Evolutionary conservation across 1,284 basidiomycete species (phyloP).

Genomic region (Ceratobasidium sp.): DNA sequence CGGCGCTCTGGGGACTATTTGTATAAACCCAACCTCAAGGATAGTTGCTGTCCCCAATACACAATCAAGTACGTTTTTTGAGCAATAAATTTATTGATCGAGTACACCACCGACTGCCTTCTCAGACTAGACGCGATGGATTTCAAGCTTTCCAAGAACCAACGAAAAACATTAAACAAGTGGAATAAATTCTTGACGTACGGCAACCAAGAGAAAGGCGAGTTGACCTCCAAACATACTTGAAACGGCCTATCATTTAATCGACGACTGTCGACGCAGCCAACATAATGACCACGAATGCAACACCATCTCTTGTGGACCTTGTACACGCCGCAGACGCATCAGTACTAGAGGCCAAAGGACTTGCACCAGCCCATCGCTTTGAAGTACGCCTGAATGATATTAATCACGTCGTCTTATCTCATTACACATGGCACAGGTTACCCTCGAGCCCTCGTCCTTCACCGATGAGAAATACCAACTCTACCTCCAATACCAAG

Average conservation of each 20-base stretch:
- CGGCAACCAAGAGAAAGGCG: conserved; percentile 55
- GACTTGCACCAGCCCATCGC: conserved; percentile 34
- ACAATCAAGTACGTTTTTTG: conserved; percentile 76
- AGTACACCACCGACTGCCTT: neutral
- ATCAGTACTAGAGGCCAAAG: conserved; percentile 46
- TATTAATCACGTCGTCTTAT: neutral
- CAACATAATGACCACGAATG: conserved; percentile 41
- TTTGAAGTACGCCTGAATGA: conserved; percentile 37
- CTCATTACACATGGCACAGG: conserved; percentile 58
- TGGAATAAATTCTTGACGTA: conserved; percentile 80
- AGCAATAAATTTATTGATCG: neutral
- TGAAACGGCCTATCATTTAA: neutral
- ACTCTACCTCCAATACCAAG: conserved; percentile 82
- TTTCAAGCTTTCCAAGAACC: conserved; percentile 83
- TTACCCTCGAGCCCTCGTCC: conserved; percentile 76
- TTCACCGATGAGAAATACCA: conserved; percentile 83
- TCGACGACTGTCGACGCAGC: conserved; percentile 18
- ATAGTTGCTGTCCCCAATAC: conserved; percentile 92
- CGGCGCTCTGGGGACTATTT: conserved; percentile 83
- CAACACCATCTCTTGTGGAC: conserved; percentile 54
- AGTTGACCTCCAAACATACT: neutral
- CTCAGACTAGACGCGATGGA: conserved; percentile 72
- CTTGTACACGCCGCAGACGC: conserved; percentile 63
- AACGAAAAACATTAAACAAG: conserved; percentile 74
- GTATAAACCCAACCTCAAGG: conserved; percentile 83